Evolutionary conservation across 257 asterid genomes (phyloP).

Genomic region (Coffea eugenioides): DNA sequence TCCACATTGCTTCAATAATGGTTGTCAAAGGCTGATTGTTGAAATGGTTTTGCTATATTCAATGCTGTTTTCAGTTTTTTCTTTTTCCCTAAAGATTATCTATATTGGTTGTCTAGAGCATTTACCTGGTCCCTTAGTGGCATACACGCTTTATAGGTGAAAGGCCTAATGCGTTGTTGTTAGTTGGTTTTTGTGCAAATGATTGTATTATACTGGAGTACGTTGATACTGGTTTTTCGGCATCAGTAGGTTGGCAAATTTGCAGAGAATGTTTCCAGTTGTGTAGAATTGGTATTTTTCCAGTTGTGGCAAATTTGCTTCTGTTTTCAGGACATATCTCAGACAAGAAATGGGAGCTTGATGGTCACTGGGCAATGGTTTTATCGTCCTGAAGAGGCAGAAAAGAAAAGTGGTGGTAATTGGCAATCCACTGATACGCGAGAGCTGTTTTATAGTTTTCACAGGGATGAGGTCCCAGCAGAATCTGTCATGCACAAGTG

Average conservation of each 20-base stretch:
- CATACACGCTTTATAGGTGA: background rate
- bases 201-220: background rate
- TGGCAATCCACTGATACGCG: slow-evolving; percentile 62
- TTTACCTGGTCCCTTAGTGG: no score
- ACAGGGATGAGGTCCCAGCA: slow-evolving; percentile 79
- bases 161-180: background rate
- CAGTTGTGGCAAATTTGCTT: background rate
- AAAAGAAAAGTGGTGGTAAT: slow-evolving; percentile 63
- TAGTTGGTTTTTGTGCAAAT: background rate
- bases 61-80: background rate
- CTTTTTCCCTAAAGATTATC: background rate
- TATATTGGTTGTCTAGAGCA: background rate
- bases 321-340: slow-evolving; percentile 56
- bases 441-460: slow-evolving; percentile 84
- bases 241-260: background rate
- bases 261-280: background rate
- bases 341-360: slow-evolving; percentile 41
- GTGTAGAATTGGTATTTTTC: background rate
- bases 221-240: background rate
- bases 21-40: no score
- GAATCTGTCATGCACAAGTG: slow-evolving; percentile 94
- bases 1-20: background rate
- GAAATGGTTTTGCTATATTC: background rate
- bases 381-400: slow-evolving; percentile 92
- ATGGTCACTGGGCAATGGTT: slow-evolving; percentile 84